Conservation (phyloP, 768 basidiomycete genomes). For the Mycena metata region DNA sequence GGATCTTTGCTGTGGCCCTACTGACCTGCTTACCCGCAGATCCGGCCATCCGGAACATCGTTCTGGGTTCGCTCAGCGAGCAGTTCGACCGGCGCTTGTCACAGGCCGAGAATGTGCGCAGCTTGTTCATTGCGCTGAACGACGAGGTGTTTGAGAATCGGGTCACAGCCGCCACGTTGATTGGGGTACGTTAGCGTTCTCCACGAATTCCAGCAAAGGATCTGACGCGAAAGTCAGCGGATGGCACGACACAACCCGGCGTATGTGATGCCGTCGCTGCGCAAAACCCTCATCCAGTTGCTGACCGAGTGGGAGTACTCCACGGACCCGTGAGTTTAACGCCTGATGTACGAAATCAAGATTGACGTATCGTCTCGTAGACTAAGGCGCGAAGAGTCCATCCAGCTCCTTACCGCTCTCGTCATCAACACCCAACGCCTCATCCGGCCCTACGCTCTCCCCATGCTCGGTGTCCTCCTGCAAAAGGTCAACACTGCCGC, state of each 20-base stretch:
- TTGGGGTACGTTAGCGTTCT: constrained; percentile 63
- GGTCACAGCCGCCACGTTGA: constrained; percentile 89
- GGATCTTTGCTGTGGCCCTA: constrained; percentile 6
- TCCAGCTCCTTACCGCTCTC: constrained; percentile 88
- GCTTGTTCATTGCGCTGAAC: constrained; percentile 97
- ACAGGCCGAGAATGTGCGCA: constrained; percentile 98
- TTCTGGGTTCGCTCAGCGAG: constrained; percentile 76
- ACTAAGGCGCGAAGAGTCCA: constrained; percentile 91
- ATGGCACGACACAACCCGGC: constrained; percentile 96
- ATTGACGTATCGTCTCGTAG: constrained; percentile 53
- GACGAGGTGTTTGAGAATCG: constrained; percentile 97
- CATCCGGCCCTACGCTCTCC: constrained; percentile 95
- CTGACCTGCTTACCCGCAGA: neutral
- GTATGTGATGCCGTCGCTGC: constrained; percentile 98
- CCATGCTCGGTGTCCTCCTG: constrained; percentile 92
- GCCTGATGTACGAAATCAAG: constrained; percentile 7
- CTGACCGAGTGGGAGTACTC: constrained; percentile 98
- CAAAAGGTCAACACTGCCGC: constrained; percentile 83
- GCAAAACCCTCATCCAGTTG: constrained; percentile 95
- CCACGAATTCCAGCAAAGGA: neutral
- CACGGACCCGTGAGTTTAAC: constrained; percentile 69
- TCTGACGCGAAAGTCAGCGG: constrained; percentile 50
- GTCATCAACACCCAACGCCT: constrained; percentile 93
- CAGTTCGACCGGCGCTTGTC: constrained; percentile 97
- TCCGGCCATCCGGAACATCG: constrained; percentile 47